Evolutionary conservation across 2,329 filamentous ascomycete species (phyloP), one percentile per base, ranked within the genome.

Genomic region (Penicillium sp.): DNA sequence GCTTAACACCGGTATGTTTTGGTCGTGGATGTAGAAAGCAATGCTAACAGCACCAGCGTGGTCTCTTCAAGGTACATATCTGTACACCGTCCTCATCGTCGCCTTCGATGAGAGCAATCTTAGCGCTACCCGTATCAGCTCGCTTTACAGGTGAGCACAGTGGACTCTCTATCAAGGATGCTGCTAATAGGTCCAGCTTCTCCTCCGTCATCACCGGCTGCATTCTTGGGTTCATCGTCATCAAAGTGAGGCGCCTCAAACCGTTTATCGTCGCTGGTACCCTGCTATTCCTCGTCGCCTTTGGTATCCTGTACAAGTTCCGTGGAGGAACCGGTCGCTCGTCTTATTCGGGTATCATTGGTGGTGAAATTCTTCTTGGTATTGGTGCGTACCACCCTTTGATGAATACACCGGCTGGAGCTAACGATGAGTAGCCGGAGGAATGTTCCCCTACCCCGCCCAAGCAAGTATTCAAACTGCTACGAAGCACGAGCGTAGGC

Each of bases 41-140:
- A 6, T 45, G n/a, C 53, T 70, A 56, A 69, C 59, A 23, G 13
- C 2, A 19, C n/a, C 48, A 75, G 73, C 75, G 0, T 90, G 86
- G 86, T 84, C 83, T 63, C 81, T 89, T 74, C 88, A 90, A 73
- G 85, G 84, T 23, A 85, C 89, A 69, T 90, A 85, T 72, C 81
- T 90, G 3, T 90, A 84, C 75, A 88, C 87, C 0, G 83, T 90
- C 1, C 82, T 90, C 1, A 72, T 84, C 11, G 85, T 90, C 19
- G 83, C 82, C 41, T 90, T 90, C 67, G 80, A 88, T 71, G 86
- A 89, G 64, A 83, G 80, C 55, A 72, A 85, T 65, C 79, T 77
- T 54, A 79, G 78, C 8, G 87, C 88, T 2, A 88, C 86, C 0
- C 84, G 87, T 17, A 83, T 90, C 63, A 78, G 80, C 0, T 86